A percentile compares a stretch with the other conserved stretches of the same genome.
Evolutionary conservation across 2,329 filamentous ascomycete genomes (phyloP).

Genomic region (Nannizziopsis barbatae): DNA sequence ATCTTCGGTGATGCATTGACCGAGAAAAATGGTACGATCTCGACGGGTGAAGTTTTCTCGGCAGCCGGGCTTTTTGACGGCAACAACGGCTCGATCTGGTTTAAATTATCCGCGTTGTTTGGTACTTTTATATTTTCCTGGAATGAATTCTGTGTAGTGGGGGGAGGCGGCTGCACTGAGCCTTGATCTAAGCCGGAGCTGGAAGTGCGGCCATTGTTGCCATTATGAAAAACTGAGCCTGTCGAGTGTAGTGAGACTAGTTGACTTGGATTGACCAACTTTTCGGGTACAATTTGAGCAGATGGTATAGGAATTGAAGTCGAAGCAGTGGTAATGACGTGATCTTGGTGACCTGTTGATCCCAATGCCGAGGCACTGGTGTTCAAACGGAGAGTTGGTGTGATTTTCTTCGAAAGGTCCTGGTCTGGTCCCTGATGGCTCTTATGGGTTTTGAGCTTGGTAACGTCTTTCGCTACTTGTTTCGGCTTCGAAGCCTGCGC

Average conservation of each 20-base stretch:
- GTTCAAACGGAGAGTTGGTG: background rate
- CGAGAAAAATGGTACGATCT: conserved; percentile 25
- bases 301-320: conserved; percentile 21
- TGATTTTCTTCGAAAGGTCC: background rate
- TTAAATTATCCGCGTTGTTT: no score
- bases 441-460: no score
- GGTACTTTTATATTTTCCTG: conserved; percentile 22
- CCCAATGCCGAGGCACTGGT: background rate
- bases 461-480: background rate
- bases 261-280: conserved; percentile 23
- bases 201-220: conserved; percentile 19
- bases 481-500: background rate
- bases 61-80: background rate
- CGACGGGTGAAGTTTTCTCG: background rate
- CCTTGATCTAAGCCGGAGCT: conserved; percentile 23
- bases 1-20: background rate
- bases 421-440: background rate
- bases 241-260: conserved; percentile 32
- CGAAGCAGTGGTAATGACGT: background rate
- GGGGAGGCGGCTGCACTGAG: conserved; percentile 33
- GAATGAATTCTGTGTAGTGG: conserved; percentile 31
- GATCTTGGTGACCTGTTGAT: background rate
- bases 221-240: conserved; percentile 20
- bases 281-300: conserved; percentile 27
- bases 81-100: background rate